These are phyloP conservation scores for Entomortierella beljakovae DNA, from an alignment of 192 early-diverging fungal genomes.

Conservation along the genomic window DNA sequence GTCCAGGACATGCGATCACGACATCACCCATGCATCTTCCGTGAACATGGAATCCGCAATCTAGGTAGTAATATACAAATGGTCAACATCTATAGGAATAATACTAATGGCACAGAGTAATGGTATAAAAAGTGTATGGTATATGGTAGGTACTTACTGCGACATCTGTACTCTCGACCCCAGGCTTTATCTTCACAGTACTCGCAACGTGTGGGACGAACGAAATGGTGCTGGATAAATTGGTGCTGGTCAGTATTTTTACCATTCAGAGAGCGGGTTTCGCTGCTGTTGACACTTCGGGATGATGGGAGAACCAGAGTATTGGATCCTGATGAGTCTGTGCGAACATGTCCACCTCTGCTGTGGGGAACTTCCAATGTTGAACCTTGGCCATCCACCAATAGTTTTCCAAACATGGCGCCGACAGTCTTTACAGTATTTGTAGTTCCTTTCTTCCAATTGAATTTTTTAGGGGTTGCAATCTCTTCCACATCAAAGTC, in stretches of 20 bases:
- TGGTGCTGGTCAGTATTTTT: constrained; percentile 26
- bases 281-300: constrained; percentile 27
- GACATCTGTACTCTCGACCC: constrained; percentile 63
- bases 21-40: constrained; percentile 49
- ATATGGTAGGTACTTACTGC: constrained; percentile 32
- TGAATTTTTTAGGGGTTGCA: constrained; percentile 63
- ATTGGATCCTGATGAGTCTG: constrained; percentile 58
- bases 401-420: constrained; percentile 51
- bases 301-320: constrained; percentile 58
- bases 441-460: constrained; percentile 60
- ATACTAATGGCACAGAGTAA: background rate
- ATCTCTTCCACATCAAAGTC: constrained; percentile 47
- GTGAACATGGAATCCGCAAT: constrained; percentile 62
- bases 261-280: constrained; percentile 41
- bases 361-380: constrained; percentile 19
- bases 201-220: constrained; percentile 61
- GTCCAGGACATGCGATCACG: constrained; percentile 23
- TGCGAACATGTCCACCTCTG: constrained; percentile 19
- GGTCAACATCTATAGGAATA: background rate
- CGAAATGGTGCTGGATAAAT: constrained; percentile 52
- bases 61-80: constrained; percentile 19
- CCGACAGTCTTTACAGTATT: constrained; percentile 43
- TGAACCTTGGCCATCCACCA: constrained; percentile 15
- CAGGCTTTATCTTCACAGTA: constrained; percentile 69
- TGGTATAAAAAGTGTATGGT: too few species aligned